These are phyloP conservation scores for Cryptococcus sp. DNA, from an alignment of 1,284 basidiomycete species.

Conservation along the genomic window DNA sequence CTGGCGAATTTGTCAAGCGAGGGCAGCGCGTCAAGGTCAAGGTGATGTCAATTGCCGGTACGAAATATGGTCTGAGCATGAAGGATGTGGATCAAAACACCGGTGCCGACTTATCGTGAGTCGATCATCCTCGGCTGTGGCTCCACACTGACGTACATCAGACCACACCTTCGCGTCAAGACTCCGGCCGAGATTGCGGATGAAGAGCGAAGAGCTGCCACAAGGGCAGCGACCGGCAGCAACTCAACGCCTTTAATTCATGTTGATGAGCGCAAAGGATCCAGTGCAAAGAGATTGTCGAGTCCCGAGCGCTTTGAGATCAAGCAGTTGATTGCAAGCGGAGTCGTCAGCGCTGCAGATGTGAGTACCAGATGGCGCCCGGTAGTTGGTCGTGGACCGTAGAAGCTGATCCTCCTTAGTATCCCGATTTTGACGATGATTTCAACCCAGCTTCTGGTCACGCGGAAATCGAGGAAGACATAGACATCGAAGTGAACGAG, in stretches of 20 bases:
- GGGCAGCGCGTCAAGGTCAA: slow-evolving; percentile 90
- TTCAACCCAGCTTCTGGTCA: slow-evolving; percentile 73
- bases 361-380: slow-evolving; percentile 19
- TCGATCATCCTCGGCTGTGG: background rate
- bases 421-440: slow-evolving; percentile 94
- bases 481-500: slow-evolving; percentile 96
- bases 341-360: slow-evolving; percentile 86
- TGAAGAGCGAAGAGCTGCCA: slow-evolving; percentile 68
- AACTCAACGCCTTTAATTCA: slow-evolving; percentile 55
- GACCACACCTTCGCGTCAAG: slow-evolving; percentile 87
- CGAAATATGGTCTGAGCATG: slow-evolving; percentile 84
- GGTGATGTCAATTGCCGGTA: slow-evolving; percentile 88
- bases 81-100: slow-evolving; percentile 93
- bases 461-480: slow-evolving; percentile 88
- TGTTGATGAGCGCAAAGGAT: slow-evolving; percentile 65
- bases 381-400: background rate
- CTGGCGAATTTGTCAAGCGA: slow-evolving; percentile 80
- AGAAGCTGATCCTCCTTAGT: slow-evolving; percentile 50
- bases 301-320: slow-evolving; percentile 99
- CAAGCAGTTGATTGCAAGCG: slow-evolving; percentile 96
- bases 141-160: slow-evolving; percentile 9
- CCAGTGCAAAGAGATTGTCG: slow-evolving; percentile 81
- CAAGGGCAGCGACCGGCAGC: slow-evolving; percentile 63
- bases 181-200: slow-evolving; percentile 84
- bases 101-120: slow-evolving; percentile 71